These are phyloP conservation scores for Botryosphaeria dothidea DNA, from an alignment of 2,329 filamentous ascomycete species.

Conservation along the genomic window DNA sequence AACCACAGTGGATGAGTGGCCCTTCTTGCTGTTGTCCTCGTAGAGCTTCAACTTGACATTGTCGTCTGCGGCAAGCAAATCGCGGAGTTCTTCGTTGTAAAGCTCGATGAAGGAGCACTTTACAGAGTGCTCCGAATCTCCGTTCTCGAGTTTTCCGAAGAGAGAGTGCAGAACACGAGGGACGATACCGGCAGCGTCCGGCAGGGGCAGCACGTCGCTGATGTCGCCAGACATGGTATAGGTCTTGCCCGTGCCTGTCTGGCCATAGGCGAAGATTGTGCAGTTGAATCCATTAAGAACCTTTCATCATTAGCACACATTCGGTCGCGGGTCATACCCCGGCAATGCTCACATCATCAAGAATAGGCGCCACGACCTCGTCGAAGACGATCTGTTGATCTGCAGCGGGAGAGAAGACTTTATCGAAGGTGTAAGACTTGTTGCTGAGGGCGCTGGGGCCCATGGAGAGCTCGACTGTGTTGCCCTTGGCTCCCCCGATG, in stretches of 20 bases:
- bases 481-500: constrained; percentile 85
- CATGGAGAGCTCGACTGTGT: constrained; percentile 83
- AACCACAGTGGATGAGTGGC: constrained; percentile 81
- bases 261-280: constrained; percentile 97
- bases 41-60: constrained; percentile 89
- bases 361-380: constrained; percentile 87
- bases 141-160: constrained; percentile 79
- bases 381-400: constrained; percentile 95
- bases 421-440: constrained; percentile 95
- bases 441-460: constrained; percentile 90
- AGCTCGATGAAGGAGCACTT: constrained; percentile 99
- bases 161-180: constrained; percentile 85
- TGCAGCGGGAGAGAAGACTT: constrained; percentile 91
- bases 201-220: constrained; percentile 83
- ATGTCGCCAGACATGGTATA: constrained; percentile 99
- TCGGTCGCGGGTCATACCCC: not conserved
- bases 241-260: constrained; percentile 97
- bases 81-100: constrained; percentile 95
- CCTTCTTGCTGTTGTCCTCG: constrained; percentile 84
- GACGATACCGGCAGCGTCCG: constrained; percentile 92
- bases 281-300: constrained; percentile 96
- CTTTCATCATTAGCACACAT: constrained; percentile 46
- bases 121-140: constrained; percentile 79
- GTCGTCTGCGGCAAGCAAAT: constrained; percentile 82
- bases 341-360: constrained; percentile 72